phyloP scores from a whole-genome alignment of 768 basidiomycete genomes.

The Phylloporus sp. region DNA sequence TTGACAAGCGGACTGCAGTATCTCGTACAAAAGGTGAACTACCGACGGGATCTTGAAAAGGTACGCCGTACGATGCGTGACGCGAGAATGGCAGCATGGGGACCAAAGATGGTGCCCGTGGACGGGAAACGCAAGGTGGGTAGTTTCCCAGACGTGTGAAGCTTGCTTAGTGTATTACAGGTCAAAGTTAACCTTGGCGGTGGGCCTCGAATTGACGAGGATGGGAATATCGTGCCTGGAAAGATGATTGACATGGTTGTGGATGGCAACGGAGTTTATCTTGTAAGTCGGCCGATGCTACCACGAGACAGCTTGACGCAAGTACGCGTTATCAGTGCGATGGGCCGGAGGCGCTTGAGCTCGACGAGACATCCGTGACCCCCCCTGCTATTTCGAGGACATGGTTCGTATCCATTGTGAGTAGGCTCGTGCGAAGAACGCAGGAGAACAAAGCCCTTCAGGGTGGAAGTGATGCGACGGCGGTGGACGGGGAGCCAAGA shows the following conservation, averaged over 20 bases:
- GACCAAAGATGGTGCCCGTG: constrained; percentile 61
- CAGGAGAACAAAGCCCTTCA: no score
- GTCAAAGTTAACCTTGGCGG: constrained; percentile 69
- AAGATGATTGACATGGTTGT: constrained; percentile 78
- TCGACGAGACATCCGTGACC: constrained; percentile 55
- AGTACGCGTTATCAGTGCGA: constrained; percentile 46
- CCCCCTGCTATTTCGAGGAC: constrained; percentile 57
- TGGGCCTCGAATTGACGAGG: constrained; percentile 45
- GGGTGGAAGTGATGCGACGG: constrained; percentile 42
- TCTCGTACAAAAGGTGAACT: constrained; percentile 71
- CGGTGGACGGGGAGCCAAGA: constrained; percentile 16
- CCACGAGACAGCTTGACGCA: constrained; percentile 9
- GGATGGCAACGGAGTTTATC: constrained; percentile 66
- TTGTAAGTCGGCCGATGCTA: constrained; percentile 46
- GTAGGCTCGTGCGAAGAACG: constrained; percentile 17
- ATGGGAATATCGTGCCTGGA: constrained; percentile 45
- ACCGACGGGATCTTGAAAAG: constrained; percentile 63
- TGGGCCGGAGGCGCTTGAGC: constrained; percentile 47
- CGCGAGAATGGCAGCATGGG: constrained; percentile 79
- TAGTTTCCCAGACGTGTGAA: not conserved
- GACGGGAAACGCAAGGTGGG: constrained; percentile 66
- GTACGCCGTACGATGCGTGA: constrained; percentile 57
- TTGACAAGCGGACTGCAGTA: constrained; percentile 82
- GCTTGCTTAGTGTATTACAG: constrained; percentile 35
- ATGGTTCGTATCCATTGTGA: constrained; percentile 58